Conservation (phyloP, 352 stramenopile species). For the Phytopythium boreale region DNA sequence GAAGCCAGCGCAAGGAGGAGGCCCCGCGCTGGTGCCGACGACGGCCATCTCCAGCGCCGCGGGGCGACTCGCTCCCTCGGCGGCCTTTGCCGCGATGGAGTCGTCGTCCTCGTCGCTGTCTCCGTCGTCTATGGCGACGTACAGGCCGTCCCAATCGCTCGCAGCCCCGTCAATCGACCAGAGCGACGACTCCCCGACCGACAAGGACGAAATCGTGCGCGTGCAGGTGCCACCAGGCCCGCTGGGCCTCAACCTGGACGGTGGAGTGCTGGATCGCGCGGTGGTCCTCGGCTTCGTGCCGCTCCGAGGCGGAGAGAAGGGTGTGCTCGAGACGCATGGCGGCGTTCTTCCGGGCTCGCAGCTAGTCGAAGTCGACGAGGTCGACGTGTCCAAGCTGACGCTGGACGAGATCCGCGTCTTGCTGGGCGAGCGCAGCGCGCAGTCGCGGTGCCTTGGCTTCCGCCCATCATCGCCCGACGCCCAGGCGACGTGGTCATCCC, state of each 20-base stretch:
- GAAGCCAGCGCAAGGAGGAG: background rate
- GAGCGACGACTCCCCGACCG: background rate
- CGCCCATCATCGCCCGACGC: conserved; percentile 21
- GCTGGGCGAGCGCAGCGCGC: conserved; percentile 28
- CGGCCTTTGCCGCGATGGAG: background rate
- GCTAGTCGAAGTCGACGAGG: conserved; percentile 62
- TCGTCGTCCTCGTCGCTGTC: conserved; percentile 5
- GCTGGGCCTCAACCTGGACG: conserved; percentile 58
- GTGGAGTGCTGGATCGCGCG: conserved; percentile 23
- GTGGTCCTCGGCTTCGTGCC: conserved; percentile 61
- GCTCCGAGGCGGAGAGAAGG: conserved; percentile 46
- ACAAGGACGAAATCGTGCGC: conserved; percentile 14
- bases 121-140: background rate
- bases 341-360: conserved; percentile 33
- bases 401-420: conserved; percentile 40
- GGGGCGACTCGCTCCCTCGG: background rate
- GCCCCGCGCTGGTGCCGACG: conserved; percentile 12
- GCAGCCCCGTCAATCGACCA: background rate
- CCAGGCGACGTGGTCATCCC: background rate
- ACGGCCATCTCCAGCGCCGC: background rate
- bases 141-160: background rate
- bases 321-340: conserved; percentile 40
- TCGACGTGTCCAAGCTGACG: conserved; percentile 43
- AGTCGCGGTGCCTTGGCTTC: conserved; percentile 45
- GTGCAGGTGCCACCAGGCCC: conserved; percentile 48